Conservation (phyloP, 495 filamentous ascomycete species). For the Neurospora discreta region DNA sequence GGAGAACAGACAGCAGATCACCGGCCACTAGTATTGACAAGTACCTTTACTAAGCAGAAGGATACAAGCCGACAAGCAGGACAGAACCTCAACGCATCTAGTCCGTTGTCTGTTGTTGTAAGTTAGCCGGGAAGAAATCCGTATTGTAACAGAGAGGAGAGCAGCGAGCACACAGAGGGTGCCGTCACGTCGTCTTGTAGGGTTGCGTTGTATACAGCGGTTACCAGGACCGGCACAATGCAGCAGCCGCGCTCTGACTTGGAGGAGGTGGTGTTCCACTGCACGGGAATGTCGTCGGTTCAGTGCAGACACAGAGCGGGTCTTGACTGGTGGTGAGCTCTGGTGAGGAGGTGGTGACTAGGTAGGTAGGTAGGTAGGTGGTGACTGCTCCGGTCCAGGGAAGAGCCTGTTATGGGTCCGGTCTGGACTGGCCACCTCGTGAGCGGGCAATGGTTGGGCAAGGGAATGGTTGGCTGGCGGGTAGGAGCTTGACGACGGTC, state of each 20-base stretch:
- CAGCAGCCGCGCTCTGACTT: constrained; percentile 5
- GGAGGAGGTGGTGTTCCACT: constrained; percentile 11
- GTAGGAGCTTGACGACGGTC: background rate
- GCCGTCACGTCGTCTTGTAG: constrained; percentile 24
- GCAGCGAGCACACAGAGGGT: constrained; percentile 35
- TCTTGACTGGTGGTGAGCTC: background rate
- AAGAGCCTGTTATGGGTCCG: background rate
- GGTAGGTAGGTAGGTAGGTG: constrained; percentile 5
- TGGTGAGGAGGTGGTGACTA: constrained; percentile 3
- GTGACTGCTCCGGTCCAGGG: background rate
- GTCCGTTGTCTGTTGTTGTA: background rate
- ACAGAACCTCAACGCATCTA: background rate
- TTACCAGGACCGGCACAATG: constrained; percentile 6
- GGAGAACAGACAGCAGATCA: background rate
- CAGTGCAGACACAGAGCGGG: constrained; percentile 11
- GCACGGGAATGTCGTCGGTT: constrained; percentile 19
- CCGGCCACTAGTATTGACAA: background rate
- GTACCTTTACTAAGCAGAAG: background rate
- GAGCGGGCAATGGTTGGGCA: background rate
- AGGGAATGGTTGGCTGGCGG: background rate
- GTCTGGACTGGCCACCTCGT: background rate
- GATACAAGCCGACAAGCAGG: background rate
- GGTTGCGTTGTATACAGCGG: background rate
- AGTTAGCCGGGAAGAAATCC: background rate
- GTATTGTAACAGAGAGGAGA: constrained; percentile 19